These are phyloP conservation scores for Sphagnum tenellum DNA, from an alignment of 225 moss, liverwort and hornwort genomes.

Conservation along the genomic window DNA sequence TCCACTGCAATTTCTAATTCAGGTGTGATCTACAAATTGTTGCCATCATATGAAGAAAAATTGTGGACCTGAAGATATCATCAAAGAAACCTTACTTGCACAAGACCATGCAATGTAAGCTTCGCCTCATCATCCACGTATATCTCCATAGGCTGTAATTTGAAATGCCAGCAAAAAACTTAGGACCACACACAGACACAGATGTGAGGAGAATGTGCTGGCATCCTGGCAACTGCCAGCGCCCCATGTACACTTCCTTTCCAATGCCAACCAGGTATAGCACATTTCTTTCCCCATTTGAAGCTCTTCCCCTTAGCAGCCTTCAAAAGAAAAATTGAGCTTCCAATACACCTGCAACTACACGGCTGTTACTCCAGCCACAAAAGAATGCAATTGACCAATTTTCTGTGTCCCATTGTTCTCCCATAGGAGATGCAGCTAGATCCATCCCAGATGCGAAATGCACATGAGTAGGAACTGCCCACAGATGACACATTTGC, in stretches of 20 bases:
- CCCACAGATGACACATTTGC: constrained; percentile 12
- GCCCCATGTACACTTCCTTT: constrained; percentile 6
- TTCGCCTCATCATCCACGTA: constrained; percentile 69
- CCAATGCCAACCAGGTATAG: constrained; percentile 12
- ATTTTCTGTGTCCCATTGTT: constrained; percentile 13
- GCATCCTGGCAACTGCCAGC: constrained; percentile 11
- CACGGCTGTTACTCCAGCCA: constrained; percentile 18
- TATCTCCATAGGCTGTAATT: constrained; percentile 63
- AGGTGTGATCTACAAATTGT: too few relatives aligned
- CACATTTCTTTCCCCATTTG: constrained; percentile 11
- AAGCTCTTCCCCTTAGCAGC: constrained; percentile 20
- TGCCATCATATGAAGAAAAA: too few relatives aligned
- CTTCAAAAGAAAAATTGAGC: constrained; percentile 11
- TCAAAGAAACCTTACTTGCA: constrained; percentile 30
- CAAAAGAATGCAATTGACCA: constrained; percentile 14
- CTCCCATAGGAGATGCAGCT: constrained; percentile 11
- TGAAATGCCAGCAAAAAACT: constrained; percentile 22
- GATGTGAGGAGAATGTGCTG: constrained; percentile 28
- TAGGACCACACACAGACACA: constrained; percentile 21
- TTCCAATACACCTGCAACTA: constrained; percentile 20
- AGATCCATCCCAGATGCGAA: constrained; percentile 18
- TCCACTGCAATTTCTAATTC: too few relatives aligned
- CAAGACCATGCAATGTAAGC: constrained; percentile 55
- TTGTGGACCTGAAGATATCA: background rate
- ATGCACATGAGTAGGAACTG: constrained; percentile 28